phyloP scores from a whole-genome alignment of 139 green algal genomes.

The Tetraselmis striata region DNA sequence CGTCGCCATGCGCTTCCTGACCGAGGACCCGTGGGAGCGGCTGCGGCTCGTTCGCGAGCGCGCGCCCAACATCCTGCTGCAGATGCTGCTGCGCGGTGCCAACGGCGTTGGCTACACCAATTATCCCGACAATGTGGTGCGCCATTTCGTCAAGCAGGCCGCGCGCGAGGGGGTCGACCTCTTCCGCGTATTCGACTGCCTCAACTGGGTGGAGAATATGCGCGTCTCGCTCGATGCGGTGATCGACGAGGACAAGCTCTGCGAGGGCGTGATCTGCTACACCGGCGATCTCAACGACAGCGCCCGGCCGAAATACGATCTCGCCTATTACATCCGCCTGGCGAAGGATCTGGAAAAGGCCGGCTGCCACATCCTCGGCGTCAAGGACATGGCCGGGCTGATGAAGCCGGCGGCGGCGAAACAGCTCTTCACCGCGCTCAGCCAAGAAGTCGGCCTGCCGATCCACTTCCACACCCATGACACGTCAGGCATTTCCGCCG shows the following conservation, averaged over 20 bases:
- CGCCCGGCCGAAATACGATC: slow-evolving; percentile 15
- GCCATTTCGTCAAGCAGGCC: slow-evolving; percentile 25
- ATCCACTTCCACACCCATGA: no score
- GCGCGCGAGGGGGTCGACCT: slow-evolving; percentile 21
- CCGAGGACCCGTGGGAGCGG: slow-evolving; percentile 25
- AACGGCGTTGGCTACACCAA: slow-evolving; percentile 32
- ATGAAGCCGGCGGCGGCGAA: no score
- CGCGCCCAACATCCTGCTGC: slow-evolving; percentile 30
- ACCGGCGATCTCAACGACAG: slow-evolving; percentile 20
- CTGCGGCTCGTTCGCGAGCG: slow-evolving; percentile 18
- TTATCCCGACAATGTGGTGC: slow-evolving; percentile 33
- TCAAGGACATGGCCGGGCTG: no score
- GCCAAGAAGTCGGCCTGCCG: no score
- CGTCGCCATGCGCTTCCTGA: slow-evolving; percentile 27
- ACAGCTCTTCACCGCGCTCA: no score
- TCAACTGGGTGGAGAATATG: slow-evolving; percentile 36
- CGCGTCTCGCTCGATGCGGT: slow-evolving; percentile 26
- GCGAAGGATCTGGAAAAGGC: no score
- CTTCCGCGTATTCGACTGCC: slow-evolving; percentile 34
- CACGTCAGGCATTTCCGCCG: no score
- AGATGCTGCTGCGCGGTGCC: slow-evolving; percentile 30
- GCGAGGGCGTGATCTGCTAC: no score
- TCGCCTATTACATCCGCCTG: slow-evolving; percentile 42
- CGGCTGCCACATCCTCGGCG: no score
- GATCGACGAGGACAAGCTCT: slow-evolving; percentile 26